Percentiles rank a stretch among this genome's conserved stretches.
Evolutionary conservation across 2,329 filamentous ascomycete species (phyloP).

Genomic region (Fusarium pininemorale): DNA sequence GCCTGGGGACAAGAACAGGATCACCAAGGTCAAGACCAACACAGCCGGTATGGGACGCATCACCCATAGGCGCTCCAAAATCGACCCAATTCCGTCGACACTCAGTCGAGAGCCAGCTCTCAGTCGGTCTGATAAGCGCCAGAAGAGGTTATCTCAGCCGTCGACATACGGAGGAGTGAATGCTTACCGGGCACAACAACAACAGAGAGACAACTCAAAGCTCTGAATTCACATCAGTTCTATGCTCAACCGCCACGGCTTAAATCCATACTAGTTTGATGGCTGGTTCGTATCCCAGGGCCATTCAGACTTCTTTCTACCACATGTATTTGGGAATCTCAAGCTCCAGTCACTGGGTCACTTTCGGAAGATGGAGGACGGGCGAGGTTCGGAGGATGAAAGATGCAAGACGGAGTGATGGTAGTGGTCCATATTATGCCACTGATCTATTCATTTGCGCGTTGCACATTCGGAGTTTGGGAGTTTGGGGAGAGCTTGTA

Average conservation of each 20-base stretch:
- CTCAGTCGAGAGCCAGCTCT: neutral
- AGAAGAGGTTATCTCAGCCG: slow-evolving; percentile 6
- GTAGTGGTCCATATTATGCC: neutral
- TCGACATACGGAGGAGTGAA: slow-evolving; percentile 42
- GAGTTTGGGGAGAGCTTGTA: neutral
- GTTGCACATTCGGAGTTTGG: neutral
- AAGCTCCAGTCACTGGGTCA: neutral
- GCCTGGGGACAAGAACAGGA: slow-evolving; percentile 1
- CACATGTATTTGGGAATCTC: neutral
- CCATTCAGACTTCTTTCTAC: neutral
- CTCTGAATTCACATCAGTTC: neutral
- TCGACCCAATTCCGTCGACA: neutral
- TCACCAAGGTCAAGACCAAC: neutral
- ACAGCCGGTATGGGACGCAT: neutral
- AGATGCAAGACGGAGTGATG: neutral
- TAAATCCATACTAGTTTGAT: neutral
- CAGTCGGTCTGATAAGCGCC: slow-evolving; percentile 3
- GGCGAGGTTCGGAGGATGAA: neutral
- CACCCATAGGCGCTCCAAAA: neutral
- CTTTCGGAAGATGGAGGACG: neutral
- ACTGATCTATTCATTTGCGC: neutral
- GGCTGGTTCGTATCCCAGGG: neutral
- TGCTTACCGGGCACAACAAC: slow-evolving; percentile 32
- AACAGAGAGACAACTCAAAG: neutral
- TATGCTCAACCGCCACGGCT: neutral